Conservation (phyloP, 2,329 filamentous ascomycete genomes). For the Pseudogymnoascus sp. region DNA sequence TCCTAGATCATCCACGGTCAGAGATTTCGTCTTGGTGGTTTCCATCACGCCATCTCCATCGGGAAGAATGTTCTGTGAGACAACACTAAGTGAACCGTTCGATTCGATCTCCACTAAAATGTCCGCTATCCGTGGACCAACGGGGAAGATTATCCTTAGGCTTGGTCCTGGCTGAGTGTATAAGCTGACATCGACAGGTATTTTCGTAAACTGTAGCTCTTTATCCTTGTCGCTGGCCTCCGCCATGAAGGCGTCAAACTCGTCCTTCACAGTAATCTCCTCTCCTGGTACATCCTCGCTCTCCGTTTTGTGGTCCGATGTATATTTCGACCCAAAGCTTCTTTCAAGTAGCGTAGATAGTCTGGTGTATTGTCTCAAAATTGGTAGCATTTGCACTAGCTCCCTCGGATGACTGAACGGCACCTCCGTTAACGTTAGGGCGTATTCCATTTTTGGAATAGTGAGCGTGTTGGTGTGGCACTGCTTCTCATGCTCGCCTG, state of each 20-base stretch:
- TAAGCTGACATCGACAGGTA: slow-evolving; percentile 27
- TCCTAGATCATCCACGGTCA: slow-evolving; percentile 33
- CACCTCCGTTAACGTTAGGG: slow-evolving; percentile 58
- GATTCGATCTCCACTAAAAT: slow-evolving; percentile 28
- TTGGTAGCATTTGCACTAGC: slow-evolving; percentile 65
- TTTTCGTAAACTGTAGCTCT: neutral
- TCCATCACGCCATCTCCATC: slow-evolving; percentile 17
- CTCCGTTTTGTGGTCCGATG: neutral
- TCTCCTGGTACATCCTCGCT: slow-evolving; percentile 12
- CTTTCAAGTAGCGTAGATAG: slow-evolving; percentile 58
- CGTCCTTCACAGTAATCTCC: slow-evolving; percentile 23
- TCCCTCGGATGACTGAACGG: slow-evolving; percentile 75
- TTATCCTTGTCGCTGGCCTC: neutral
- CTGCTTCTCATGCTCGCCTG: neutral
- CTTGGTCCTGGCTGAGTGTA: slow-evolving; percentile 26
- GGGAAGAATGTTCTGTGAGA: slow-evolving; percentile 26
- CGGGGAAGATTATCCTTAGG: slow-evolving; percentile 27
- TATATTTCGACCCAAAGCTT: slow-evolving; percentile 42
- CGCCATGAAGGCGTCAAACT: slow-evolving; percentile 29
- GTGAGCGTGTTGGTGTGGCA: slow-evolving; percentile 54
- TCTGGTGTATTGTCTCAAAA: slow-evolving; percentile 69
- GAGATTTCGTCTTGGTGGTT: slow-evolving; percentile 15
- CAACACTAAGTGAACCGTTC: slow-evolving; percentile 28
- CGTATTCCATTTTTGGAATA: slow-evolving; percentile 68
- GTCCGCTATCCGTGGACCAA: slow-evolving; percentile 24